These are phyloP conservation scores for Canariomyces notabilis DNA, from an alignment of 2,329 filamentous ascomycete species.

Conservation along the genomic window DNA sequence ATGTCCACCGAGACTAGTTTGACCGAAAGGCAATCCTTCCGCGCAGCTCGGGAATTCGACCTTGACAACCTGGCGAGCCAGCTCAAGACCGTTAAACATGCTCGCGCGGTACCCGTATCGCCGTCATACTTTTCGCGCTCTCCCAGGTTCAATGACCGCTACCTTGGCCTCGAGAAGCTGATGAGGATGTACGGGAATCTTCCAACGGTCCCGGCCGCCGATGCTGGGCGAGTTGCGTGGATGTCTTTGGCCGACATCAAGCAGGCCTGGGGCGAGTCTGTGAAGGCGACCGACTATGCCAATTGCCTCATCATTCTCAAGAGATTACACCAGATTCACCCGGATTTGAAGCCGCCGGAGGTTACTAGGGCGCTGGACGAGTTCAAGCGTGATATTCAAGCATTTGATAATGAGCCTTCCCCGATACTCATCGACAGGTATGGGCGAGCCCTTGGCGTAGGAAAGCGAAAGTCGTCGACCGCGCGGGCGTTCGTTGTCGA, in stretches of 20 bases:
- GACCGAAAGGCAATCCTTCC: conserved; percentile 1
- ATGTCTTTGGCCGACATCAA: conserved; percentile 73
- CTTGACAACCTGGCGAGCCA: conserved; percentile 29
- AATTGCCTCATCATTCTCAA: conserved; percentile 71
- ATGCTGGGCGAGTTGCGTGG: conserved; percentile 75
- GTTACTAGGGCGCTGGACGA: conserved; percentile 59
- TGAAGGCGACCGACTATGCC: conserved; percentile 74
- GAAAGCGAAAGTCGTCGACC: conserved; percentile 79
- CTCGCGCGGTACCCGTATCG: conserved; percentile 76
- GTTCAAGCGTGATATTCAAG: conserved; percentile 73
- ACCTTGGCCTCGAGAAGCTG: conserved; percentile 67
- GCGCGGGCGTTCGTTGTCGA: conserved; percentile 87
- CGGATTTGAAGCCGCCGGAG: conserved; percentile 65
- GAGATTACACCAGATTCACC: conserved; percentile 79
- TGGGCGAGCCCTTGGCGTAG: conserved; percentile 74
- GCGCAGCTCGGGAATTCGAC: conserved; percentile 18
- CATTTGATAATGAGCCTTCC: conserved; percentile 58
- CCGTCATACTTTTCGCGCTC: conserved; percentile 93
- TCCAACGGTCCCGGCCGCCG: conserved; percentile 59
- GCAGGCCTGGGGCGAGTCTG: conserved; percentile 61
- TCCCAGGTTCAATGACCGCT: conserved; percentile 79
- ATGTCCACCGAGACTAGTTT: conserved; percentile 16
- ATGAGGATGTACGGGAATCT: conserved; percentile 67
- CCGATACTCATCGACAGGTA: conserved; percentile 66
- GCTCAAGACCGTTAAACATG: conserved; percentile 37